Conservation (phyloP, 1,284 basidiomycete species). For the Ceratobasidium sp. region DNA sequence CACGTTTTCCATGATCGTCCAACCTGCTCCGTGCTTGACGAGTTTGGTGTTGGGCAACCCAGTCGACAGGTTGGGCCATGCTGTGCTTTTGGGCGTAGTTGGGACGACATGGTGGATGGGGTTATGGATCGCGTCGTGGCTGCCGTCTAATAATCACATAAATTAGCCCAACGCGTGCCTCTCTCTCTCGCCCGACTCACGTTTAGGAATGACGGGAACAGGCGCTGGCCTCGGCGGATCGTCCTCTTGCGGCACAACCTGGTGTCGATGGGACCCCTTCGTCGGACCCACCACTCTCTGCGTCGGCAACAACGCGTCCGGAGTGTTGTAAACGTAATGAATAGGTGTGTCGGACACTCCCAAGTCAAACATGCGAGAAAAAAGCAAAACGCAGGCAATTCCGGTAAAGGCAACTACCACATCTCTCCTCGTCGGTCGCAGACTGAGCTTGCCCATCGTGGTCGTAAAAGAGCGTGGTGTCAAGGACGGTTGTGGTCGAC, state of each 20-base stretch:
- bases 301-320: neutral
- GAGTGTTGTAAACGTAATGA: neutral
- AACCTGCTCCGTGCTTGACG: slow-evolving; percentile 37
- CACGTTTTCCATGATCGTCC: slow-evolving; percentile 41
- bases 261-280: slow-evolving; percentile 3
- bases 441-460: slow-evolving; percentile 14
- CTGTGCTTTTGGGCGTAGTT: neutral
- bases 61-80: slow-evolving; percentile 21
- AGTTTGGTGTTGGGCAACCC: slow-evolving; percentile 36
- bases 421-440: slow-evolving; percentile 25
- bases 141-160: slow-evolving; percentile 7
- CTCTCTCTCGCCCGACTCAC: neutral
- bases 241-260: slow-evolving; percentile 13
- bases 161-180: neutral
- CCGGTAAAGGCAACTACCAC: slow-evolving; percentile 15
- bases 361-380: slow-evolving; percentile 29
- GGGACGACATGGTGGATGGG: slow-evolving; percentile 3
- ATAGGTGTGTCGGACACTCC: neutral
- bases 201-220: slow-evolving; percentile 18
- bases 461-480: neutral
- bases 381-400: slow-evolving; percentile 17
- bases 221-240: slow-evolving; percentile 18
- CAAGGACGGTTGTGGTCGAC: neutral
- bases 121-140: slow-evolving; percentile 11
- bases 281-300: neutral